Percentiles rank a stretch among this genome's conserved stretches.
Evolutionary conservation across 2,329 filamentous ascomycete genomes (phyloP).

Genomic region (Fusarium redolens): DNA sequence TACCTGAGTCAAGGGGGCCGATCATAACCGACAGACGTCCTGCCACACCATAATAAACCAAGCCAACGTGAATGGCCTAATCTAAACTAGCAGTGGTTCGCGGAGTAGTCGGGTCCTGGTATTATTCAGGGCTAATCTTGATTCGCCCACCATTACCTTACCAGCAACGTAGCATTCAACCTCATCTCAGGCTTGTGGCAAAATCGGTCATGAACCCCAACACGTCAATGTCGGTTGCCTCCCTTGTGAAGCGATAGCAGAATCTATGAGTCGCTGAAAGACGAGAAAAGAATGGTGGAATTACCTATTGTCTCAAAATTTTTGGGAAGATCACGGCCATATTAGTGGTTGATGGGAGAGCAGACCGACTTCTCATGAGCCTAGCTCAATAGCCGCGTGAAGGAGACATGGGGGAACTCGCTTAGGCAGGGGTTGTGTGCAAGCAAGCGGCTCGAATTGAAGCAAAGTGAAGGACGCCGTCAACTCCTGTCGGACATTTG

Average conservation of each 20-base stretch:
- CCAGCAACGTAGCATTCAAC: slow-evolving; percentile 42
- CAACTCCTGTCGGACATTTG: slow-evolving; percentile 32
- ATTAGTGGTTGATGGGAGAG: not conserved
- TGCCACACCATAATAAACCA: slow-evolving; percentile 5
- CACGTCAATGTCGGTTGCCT: slow-evolving; percentile 25
- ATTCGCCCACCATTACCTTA: slow-evolving; percentile 28
- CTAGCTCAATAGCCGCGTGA: slow-evolving; percentile 22
- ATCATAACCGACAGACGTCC: slow-evolving; percentile 26
- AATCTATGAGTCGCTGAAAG: not conserved
- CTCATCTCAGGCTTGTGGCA: slow-evolving; percentile 36
- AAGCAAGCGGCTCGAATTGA: slow-evolving; percentile 23
- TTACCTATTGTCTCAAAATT: not conserved
- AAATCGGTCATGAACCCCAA: slow-evolving; percentile 39
- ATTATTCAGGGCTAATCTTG: slow-evolving; percentile 16
- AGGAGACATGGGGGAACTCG: slow-evolving; percentile 13
- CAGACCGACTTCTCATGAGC: slow-evolving; percentile 21
- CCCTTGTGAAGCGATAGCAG: slow-evolving; percentile 21
- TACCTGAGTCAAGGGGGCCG: slow-evolving; percentile 21
- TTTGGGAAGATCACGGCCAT: not conserved
- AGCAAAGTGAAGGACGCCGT: slow-evolving; percentile 12
- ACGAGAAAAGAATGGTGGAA: slow-evolving; percentile 2
- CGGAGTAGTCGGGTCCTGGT: slow-evolving; percentile 29
- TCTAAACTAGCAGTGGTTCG: slow-evolving; percentile 27
- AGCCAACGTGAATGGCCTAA: slow-evolving; percentile 6
- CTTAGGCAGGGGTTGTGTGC: slow-evolving; percentile 25